Conservation (phyloP, 2,329 filamentous ascomycete species). For the Fusarium algeriense region DNA sequence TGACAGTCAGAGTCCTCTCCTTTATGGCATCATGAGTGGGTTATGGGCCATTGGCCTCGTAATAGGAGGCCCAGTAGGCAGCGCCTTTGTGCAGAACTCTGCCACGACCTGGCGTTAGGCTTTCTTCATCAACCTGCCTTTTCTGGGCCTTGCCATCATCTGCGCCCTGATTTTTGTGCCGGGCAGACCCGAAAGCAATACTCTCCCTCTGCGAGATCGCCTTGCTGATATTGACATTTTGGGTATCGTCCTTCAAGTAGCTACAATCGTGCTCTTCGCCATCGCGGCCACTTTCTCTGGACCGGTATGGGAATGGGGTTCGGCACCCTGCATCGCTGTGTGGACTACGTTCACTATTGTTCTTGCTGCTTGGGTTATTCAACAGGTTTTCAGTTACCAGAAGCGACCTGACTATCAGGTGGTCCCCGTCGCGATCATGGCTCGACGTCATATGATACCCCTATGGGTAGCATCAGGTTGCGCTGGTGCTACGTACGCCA, state of each 20-base stretch:
- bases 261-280: not conserved
- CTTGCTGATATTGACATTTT: not conserved
- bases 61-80: not conserved
- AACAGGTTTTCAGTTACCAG: not conserved
- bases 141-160: slow-evolving; percentile 55
- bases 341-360: not conserved
- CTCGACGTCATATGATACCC: not conserved
- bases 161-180: slow-evolving; percentile 57
- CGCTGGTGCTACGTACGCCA: not conserved
- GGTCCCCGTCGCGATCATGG: not conserved
- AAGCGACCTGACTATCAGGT: not conserved
- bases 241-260: not conserved
- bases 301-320: slow-evolving; percentile 2
- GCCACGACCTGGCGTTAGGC: slow-evolving; percentile 59
- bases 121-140: slow-evolving; percentile 65
- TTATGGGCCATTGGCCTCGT: slow-evolving; percentile 7
- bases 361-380: not conserved
- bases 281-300: slow-evolving; percentile 6
- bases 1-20: not conserved
- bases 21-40: not conserved
- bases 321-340: not conserved
- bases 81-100: slow-evolving; percentile 49
- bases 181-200: not conserved
- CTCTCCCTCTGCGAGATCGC: slow-evolving; percentile 36
- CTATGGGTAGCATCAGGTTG: slow-evolving; percentile 1